phyloP scores from a whole-genome alignment of 2,329 filamentous ascomycete genomes.

The Fusarium palustre region DNA sequence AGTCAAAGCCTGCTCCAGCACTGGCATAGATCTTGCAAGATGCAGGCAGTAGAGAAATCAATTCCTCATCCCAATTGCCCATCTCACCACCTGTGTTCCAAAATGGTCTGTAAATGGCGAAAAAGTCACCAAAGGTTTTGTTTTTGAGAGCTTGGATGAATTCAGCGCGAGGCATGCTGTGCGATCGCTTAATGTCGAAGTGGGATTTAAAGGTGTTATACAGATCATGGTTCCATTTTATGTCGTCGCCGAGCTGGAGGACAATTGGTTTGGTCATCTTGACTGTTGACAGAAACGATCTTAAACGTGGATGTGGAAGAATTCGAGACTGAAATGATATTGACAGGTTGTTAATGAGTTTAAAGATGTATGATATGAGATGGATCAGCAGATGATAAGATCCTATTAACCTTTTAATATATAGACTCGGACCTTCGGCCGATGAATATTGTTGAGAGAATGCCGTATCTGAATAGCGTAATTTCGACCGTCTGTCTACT shows the following conservation, averaged over 20 bases:
- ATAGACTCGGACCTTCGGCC: constrained; percentile 34
- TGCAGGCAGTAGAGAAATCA: constrained; percentile 35
- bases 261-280: constrained; percentile 46
- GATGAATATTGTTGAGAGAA: constrained; percentile 34
- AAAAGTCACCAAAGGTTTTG: constrained; percentile 43
- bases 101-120: constrained; percentile 45
- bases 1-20: constrained; percentile 46
- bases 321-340: neutral
- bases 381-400: neutral
- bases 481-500: neutral
- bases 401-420: constrained; percentile 10
- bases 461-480: constrained; percentile 24
- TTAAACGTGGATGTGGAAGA: too few relatives aligned
- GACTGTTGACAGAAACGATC: neutral
- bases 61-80: constrained; percentile 47
- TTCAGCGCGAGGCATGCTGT: constrained; percentile 45
- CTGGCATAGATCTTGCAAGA: constrained; percentile 47
- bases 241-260: constrained; percentile 47
- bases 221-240: constrained; percentile 46
- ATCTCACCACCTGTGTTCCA: constrained; percentile 48
- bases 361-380: neutral
- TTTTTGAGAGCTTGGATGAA: constrained; percentile 44
- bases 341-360: neutral
- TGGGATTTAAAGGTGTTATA: constrained; percentile 40
- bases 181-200: constrained; percentile 44